Percentiles rank a stretch among this genome's conserved stretches.
These are phyloP conservation scores for Pontederia crassipes DNA, from an alignment of 176 grass and related monocot species.

Conservation along the genomic window DNA sequence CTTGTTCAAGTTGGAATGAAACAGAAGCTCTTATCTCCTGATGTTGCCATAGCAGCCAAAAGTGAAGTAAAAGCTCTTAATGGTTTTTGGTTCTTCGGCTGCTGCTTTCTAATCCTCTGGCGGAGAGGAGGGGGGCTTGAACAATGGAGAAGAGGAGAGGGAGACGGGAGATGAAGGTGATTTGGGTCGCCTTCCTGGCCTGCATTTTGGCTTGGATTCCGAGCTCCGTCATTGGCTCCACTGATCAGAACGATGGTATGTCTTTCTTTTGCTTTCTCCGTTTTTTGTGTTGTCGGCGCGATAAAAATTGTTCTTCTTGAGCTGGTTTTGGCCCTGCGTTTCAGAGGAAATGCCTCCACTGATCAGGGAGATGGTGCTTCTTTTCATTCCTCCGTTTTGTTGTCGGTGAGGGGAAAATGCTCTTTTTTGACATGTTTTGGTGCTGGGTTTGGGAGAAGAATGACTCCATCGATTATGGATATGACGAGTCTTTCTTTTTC, in stretches of 20 bases:
- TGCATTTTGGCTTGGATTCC: conserved; percentile 13
- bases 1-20: too few relatives aligned
- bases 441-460: neutral
- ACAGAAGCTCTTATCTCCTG: too few relatives aligned
- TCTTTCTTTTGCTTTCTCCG: neutral
- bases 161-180: neutral
- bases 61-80: too few relatives aligned
- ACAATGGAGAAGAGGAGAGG: conserved; percentile 2
- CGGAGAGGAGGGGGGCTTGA: neutral
- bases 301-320: neutral
- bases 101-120: neutral
- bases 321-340: neutral
- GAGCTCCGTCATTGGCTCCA: conserved; percentile 21
- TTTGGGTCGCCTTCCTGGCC: conserved; percentile 3
- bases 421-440: neutral
- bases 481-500: neutral
- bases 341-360: neutral
- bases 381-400: neutral
- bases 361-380: neutral
- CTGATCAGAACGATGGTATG: conserved; percentile 35
- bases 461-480: neutral
- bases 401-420: neutral
- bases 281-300: neutral
- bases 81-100: neutral
- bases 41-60: too few relatives aligned